Evolutionary conservation across 108 stramenopile species (phyloP).

Genomic region (Skeletonema potamos): DNA sequence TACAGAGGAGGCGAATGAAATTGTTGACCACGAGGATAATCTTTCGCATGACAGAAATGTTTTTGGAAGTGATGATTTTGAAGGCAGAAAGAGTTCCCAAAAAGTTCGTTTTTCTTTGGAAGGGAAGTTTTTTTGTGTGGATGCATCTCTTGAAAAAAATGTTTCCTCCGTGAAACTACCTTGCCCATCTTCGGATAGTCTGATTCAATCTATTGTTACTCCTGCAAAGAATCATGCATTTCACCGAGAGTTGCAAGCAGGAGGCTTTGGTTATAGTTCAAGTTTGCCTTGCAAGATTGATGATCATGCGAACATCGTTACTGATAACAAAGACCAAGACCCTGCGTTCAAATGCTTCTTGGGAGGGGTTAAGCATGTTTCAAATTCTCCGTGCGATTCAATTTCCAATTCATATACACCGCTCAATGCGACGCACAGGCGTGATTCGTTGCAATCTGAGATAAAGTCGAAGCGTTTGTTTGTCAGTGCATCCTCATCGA

Average conservation of each 20-base stretch:
- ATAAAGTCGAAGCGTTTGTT: conserved; percentile 48
- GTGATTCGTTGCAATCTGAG: conserved; percentile 19
- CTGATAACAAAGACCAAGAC: background rate
- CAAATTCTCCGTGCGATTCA: conserved; percentile 5
- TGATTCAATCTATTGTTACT: background rate
- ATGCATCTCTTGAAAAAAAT: background rate
- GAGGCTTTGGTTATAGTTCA: background rate
- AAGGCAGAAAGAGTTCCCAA: background rate
- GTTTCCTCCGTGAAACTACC: background rate
- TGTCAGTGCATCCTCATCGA: background rate
- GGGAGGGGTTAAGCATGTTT: background rate
- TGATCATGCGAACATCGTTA: background rate
- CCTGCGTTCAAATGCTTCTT: background rate
- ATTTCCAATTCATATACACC: conserved; percentile 17
- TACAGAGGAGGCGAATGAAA: no score
- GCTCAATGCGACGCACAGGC: conserved; percentile 7
- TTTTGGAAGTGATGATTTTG: background rate
- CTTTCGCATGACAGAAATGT: background rate
- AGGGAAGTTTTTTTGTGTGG: background rate
- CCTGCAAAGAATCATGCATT: background rate
- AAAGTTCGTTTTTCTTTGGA: conserved; percentile 1
- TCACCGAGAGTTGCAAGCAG: background rate
- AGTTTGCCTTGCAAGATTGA: background rate
- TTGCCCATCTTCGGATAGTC: background rate
- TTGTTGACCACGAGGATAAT: background rate